These are phyloP conservation scores for Candida mesenterica DNA, from an alignment of 1,139 yeast species.

Conservation along the genomic window DNA sequence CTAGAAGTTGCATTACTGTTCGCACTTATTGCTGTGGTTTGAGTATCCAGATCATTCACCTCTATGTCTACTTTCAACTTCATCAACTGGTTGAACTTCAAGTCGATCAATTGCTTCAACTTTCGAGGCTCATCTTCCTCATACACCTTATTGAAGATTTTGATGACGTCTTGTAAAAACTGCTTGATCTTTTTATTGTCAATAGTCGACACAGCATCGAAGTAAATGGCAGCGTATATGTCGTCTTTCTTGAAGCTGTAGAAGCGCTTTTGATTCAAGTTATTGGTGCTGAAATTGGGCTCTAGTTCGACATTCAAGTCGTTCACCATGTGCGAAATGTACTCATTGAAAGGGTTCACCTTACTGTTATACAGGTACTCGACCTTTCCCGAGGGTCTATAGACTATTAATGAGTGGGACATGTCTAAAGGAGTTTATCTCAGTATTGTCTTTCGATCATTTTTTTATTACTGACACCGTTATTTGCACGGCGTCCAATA, in stretches of 20 bases:
- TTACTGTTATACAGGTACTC: constrained; percentile 39
- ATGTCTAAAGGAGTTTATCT: constrained; percentile 9
- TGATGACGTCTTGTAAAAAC: constrained; percentile 35
- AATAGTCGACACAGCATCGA: constrained; percentile 41
- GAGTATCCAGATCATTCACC: constrained; percentile 4
- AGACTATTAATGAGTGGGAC: constrained; percentile 35
- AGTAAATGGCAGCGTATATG: constrained; percentile 38
- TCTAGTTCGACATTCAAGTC: constrained; percentile 36
- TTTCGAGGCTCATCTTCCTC: constrained; percentile 22
- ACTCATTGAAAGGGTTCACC: constrained; percentile 42
- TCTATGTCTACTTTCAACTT: constrained; percentile 23
- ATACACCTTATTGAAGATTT: constrained; percentile 30
- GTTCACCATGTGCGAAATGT: constrained; percentile 37
- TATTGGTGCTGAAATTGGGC: constrained; percentile 33
- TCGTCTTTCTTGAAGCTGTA: constrained; percentile 31
- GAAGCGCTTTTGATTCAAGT: constrained; percentile 35
- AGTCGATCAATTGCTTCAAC: constrained; percentile 36
- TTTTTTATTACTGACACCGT: too few relatives aligned
- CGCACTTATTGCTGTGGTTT: constrained; percentile 1
- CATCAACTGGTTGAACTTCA: constrained; percentile 35
- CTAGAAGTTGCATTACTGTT: constrained; percentile 3
- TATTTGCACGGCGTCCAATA: too few relatives aligned
- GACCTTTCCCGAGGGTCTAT: constrained; percentile 37
- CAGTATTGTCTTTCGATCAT: neutral
- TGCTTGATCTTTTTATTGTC: constrained; percentile 40